A percentile compares a stretch with the other conserved stretches of the same genome.
These are phyloP conservation scores for Phytopythium cucurbitacearum DNA, from an alignment of 352 stramenopile genomes.

Conservation along the genomic window DNA sequence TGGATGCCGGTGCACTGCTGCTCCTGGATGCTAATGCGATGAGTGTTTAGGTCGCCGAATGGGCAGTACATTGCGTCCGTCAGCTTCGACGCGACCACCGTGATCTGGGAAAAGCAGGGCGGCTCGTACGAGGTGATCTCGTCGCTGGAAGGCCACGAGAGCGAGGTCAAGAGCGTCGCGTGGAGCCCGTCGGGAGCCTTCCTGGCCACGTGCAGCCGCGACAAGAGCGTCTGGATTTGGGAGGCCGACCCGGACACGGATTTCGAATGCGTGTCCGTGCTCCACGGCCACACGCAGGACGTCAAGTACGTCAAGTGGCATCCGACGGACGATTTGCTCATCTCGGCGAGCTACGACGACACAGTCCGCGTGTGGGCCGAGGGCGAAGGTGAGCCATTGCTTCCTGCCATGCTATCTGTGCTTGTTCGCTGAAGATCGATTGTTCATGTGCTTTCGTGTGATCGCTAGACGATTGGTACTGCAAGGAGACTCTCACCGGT, in stretches of 20 bases:
- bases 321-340: conserved; percentile 76
- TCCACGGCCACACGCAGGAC: conserved; percentile 95
- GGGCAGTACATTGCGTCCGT: conserved; percentile 89
- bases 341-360: conserved; percentile 95
- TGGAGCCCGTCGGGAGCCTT: conserved; percentile 93
- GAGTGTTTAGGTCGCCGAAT: conserved; percentile 51
- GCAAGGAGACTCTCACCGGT: conserved; percentile 88
- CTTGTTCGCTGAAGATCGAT: background rate
- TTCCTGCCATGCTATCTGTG: background rate
- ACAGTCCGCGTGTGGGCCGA: conserved; percentile 95
- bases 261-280: conserved; percentile 97
- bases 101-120: conserved; percentile 92
- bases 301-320: conserved; percentile 96
- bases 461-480: conserved; percentile 94
- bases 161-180: conserved; percentile 96
- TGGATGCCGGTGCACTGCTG: conserved; percentile 18
- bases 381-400: conserved; percentile 52
- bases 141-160: conserved; percentile 97
- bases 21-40: background rate
- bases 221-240: conserved; percentile 99
- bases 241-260: conserved; percentile 92
- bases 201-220: conserved; percentile 96
- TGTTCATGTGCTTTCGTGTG: background rate
- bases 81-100: conserved; percentile 95
- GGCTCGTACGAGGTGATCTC: conserved; percentile 92